A percentile compares a stretch with the other conserved stretches of the same genome.
These are phyloP conservation scores for Nymphaea thermarum DNA, from an alignment of 164 flowering plant genomes.

Conservation along the genomic window DNA sequence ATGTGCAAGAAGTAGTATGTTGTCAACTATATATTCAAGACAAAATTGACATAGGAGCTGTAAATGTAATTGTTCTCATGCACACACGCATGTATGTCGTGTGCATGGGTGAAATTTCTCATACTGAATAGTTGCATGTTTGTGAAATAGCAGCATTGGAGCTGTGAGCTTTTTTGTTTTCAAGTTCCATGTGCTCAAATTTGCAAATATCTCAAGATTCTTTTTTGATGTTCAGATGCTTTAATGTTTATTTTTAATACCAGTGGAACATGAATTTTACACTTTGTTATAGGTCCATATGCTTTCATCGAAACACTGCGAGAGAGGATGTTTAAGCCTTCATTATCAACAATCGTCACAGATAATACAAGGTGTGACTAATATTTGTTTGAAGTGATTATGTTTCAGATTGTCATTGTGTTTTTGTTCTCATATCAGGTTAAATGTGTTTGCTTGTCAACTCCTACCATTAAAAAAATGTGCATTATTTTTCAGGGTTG, in stretches of 20 bases:
- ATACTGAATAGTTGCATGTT: not conserved
- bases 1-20: too few species aligned
- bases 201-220: not conserved
- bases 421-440: not conserved
- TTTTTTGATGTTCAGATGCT: not conserved
- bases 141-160: not conserved
- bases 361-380: conserved; percentile 57
- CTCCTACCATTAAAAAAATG: not conserved
- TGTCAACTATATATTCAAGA: too few species aligned
- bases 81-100: not conserved
- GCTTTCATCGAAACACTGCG: conserved; percentile 86
- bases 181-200: not conserved
- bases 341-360: conserved; percentile 71
- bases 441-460: not conserved
- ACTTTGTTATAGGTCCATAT: conserved; percentile 52
- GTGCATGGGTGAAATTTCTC: not conserved
- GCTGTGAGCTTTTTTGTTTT: not conserved
- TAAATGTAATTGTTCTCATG: too few species aligned
- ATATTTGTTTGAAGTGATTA: not conserved
- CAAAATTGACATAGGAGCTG: too few species aligned
- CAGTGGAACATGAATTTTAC: not conserved
- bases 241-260: too few species aligned
- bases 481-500: conserved; percentile 46
- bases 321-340: conserved; percentile 94
- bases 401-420: not conserved